Evolutionary conservation across 495 filamentous ascomycete species (phyloP).

Genomic region (Daldinia vernicosa): DNA sequence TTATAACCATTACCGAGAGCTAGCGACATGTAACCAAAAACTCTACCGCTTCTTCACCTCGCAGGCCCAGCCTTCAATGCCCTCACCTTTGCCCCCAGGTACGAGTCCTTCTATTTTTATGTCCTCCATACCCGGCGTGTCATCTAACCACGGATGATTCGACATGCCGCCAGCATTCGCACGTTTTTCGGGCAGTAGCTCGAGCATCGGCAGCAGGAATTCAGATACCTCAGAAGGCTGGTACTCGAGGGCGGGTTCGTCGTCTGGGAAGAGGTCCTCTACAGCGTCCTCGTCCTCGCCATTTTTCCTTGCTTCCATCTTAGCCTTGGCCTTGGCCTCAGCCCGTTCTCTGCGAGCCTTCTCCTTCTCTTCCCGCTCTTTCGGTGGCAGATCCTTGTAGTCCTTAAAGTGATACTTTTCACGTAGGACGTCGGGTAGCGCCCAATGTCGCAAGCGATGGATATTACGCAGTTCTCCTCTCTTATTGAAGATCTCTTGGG

Average conservation of each 20-base stretch:
- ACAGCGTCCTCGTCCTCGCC: slow-evolving; percentile 47
- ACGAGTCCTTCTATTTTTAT: slow-evolving; percentile 73
- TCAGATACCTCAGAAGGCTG: slow-evolving; percentile 68
- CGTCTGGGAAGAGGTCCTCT: slow-evolving; percentile 42
- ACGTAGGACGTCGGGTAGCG: slow-evolving; percentile 87
- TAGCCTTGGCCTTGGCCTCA: slow-evolving; percentile 67
- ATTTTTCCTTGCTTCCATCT: slow-evolving; percentile 48
- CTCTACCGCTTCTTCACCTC: slow-evolving; percentile 85
- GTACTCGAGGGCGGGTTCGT: slow-evolving; percentile 42
- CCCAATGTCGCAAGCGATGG: slow-evolving; percentile 96
- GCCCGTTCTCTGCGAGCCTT: slow-evolving; percentile 41
- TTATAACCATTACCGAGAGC: slow-evolving; percentile 20
- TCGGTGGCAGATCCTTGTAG: slow-evolving; percentile 52
- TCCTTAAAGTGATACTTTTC: slow-evolving; percentile 96
- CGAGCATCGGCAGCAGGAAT: slow-evolving; percentile 92
- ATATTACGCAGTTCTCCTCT: slow-evolving; percentile 98
- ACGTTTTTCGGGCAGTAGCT: slow-evolving; percentile 82
- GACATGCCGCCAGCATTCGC: slow-evolving; percentile 98
- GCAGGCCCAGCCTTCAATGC: slow-evolving; percentile 93
- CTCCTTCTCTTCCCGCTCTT: slow-evolving; percentile 44
- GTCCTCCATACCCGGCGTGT: slow-evolving; percentile 86
- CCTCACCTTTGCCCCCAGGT: slow-evolving; percentile 86
- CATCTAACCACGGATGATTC: slow-evolving; percentile 78
- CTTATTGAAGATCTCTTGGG: slow-evolving; percentile 97
- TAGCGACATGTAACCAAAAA: not conserved